phyloP scores from a whole-genome alignment of 1,284 basidiomycete genomes.

The Cryptococcus depauperatus region DNA sequence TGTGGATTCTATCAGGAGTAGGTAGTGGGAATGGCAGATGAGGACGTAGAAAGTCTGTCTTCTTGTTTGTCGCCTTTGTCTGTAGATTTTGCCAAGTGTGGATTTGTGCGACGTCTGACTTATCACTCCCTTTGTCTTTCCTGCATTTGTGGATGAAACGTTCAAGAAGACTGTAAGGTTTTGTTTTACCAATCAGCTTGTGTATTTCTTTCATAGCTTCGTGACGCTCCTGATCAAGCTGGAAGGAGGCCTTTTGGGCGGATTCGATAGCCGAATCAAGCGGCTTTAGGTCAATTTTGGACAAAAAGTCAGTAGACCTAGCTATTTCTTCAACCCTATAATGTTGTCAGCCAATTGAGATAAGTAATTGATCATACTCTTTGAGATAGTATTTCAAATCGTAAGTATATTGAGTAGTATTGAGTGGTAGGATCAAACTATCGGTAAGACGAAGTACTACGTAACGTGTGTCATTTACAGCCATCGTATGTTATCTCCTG shows the following conservation, averaged over 20 bases:
- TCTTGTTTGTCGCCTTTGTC: not conserved
- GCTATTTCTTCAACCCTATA: constrained; percentile 51
- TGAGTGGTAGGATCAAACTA: constrained; percentile 57
- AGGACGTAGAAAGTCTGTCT: not conserved
- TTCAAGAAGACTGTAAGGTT: constrained; percentile 3
- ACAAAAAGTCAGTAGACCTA: constrained; percentile 23
- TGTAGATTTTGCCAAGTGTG: constrained; percentile 2
- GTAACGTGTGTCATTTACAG: not conserved
- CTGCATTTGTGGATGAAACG: not conserved
- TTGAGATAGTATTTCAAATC: constrained; percentile 58
- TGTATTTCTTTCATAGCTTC: constrained; percentile 41
- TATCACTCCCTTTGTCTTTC: not conserved
- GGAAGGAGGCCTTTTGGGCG: constrained; percentile 52
- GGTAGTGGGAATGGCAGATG: constrained; percentile 14
- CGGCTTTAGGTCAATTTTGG: constrained; percentile 46
- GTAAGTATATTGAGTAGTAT: constrained; percentile 64
- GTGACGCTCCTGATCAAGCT: constrained; percentile 53
- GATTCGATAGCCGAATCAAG: constrained; percentile 51
- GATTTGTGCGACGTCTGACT: not conserved
- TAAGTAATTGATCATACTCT: constrained; percentile 30
- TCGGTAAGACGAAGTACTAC: constrained; percentile 56
- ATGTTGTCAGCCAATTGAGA: not conserved
- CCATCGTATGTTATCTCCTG: not conserved
- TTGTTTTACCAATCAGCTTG: constrained; percentile 30
- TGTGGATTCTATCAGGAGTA: constrained; percentile 26